phyloP scores from a whole-genome alignment of 129 eudicot species.

The Daucus carota region DH1_v3.0 NC_030382.2:55836501-55837000 shows the following conservation, averaged over 20 bases:
- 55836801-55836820: conserved; percentile 84
- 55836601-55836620: not conserved
- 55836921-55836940: conserved; percentile 41
- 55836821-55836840: conserved; percentile 87
- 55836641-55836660: not conserved
- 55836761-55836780: conserved; percentile 6
- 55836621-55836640: not conserved
- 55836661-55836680: not conserved
- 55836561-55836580: conserved; percentile 1
- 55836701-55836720: not conserved
- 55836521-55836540: conserved; percentile 97
- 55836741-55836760: not conserved
- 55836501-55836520: conserved; percentile 93
- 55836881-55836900: conserved; percentile 63
- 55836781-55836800: conserved; percentile 91
- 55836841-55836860: conserved; percentile 71
- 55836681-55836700: not conserved
- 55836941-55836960: conserved; percentile 27
- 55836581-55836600: not conserved
- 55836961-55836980: conserved; percentile 27
- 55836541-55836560: conserved; percentile 45
- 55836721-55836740: not conserved
- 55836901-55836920: conserved; percentile 45
- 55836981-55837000: conserved; percentile 37
- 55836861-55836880: conserved; percentile 82